A percentile compares a stretch with the other conserved stretches of the same genome.
Conservation (phyloP, 2,329 filamentous ascomycete species). For the Tolypocladium endophyticum region DNA sequence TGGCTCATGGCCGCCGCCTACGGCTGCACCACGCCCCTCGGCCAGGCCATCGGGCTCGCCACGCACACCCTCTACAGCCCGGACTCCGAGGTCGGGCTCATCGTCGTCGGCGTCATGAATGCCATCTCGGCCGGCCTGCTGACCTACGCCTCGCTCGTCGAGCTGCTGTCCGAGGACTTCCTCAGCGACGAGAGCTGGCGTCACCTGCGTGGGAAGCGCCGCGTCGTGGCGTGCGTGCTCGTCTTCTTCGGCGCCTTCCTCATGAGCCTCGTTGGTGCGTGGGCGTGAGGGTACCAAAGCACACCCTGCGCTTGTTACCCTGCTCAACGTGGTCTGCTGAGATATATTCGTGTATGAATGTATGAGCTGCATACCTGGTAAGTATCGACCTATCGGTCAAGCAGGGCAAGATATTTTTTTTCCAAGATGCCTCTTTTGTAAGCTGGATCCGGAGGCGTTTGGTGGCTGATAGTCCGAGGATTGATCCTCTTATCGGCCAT, state of each 20-base stretch:
- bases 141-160: slow-evolving; percentile 60
- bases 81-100: slow-evolving; percentile 50
- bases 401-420: not conserved
- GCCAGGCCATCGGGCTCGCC: slow-evolving; percentile 62
- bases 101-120: slow-evolving; percentile 67
- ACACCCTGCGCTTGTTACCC: not conserved
- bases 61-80: slow-evolving; percentile 63
- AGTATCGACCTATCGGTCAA: not conserved
- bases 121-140: slow-evolving; percentile 62
- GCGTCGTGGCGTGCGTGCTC: slow-evolving; percentile 43
- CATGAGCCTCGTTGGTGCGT: slow-evolving; percentile 55
- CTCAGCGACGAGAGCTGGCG: slow-evolving; percentile 53
- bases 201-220: slow-evolving; percentile 38
- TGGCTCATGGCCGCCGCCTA: slow-evolving; percentile 49
- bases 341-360: not conserved
- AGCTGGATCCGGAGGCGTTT: not conserved
- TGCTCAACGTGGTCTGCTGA: not conserved
- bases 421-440: not conserved
- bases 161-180: slow-evolving; percentile 64
- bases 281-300: slow-evolving; percentile 32
- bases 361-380: not conserved
- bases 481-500: not conserved
- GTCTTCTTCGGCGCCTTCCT: slow-evolving; percentile 49
- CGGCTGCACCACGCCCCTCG: slow-evolving; percentile 53
- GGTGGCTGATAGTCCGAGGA: not conserved